Conservation (phyloP, 805 yeast species). For the Metschnikowia borealis region DNA sequence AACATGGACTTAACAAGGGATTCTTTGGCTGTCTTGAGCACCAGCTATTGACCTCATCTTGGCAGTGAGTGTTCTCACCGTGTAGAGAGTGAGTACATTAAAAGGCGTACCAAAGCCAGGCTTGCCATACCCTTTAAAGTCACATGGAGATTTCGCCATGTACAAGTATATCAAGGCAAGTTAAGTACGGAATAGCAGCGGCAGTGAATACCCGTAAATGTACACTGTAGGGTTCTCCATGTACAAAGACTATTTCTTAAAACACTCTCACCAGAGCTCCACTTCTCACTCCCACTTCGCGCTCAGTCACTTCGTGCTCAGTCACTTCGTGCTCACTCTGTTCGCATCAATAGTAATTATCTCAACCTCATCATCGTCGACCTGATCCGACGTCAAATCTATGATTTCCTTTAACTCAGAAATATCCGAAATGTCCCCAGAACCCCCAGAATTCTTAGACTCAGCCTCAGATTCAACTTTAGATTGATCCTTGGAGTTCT, state of each 20-base stretch:
- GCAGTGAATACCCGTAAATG: constrained; percentile 47
- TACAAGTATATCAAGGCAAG: constrained; percentile 31
- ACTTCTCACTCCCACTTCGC: no score
- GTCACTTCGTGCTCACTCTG: no score
- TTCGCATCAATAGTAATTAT: constrained; percentile 13
- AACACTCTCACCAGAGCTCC: no score
- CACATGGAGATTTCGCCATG: constrained; percentile 76
- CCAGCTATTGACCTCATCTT: constrained; percentile 39
- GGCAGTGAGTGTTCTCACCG: constrained; percentile 34
- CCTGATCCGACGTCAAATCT: constrained; percentile 14
- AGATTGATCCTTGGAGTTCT: no score
- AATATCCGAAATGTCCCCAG: not conserved
- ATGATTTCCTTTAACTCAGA: constrained; percentile 10
- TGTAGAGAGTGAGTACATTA: constrained; percentile 36
- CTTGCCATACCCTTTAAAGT: constrained; percentile 49
- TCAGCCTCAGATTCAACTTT: no score
- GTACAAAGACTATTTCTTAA: no score
- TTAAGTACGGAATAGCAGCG: constrained; percentile 45
- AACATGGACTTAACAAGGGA: no score
- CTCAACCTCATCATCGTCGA: constrained; percentile 15
- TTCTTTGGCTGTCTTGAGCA: no score
- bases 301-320: no score
- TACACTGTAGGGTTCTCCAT: no score
- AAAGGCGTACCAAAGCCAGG: no score
- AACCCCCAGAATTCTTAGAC: not conserved